phyloP scores from a whole-genome alignment of 768 basidiomycete species.

The Chalciporus pseudorubinellus region DNA sequence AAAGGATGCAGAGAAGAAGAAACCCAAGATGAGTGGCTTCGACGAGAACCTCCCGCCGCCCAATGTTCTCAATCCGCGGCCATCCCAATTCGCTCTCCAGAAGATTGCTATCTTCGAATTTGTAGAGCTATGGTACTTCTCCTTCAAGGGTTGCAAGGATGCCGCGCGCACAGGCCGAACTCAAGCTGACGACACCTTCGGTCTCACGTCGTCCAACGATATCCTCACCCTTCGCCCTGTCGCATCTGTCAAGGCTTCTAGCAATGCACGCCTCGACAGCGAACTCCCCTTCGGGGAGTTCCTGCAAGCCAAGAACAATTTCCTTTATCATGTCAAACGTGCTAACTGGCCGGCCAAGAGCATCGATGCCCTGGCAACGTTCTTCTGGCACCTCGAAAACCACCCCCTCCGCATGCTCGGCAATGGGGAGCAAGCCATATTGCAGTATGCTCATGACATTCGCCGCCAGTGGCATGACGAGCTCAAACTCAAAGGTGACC shows the following conservation, averaged over 20 bases:
- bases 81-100: constrained; percentile 5
- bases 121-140: constrained; percentile 13
- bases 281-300: constrained; percentile 21
- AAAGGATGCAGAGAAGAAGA: not conserved
- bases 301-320: constrained; percentile 12
- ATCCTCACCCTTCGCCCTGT: constrained; percentile 9
- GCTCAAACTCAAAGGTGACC: not conserved
- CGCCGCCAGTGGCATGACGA: constrained; percentile 5
- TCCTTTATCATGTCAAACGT: not conserved
- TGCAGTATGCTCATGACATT: not conserved
- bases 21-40: not conserved
- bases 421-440: too few relatives aligned
- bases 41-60: not conserved
- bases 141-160: not conserved
- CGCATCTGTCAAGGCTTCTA: constrained; percentile 16
- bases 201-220: constrained; percentile 9
- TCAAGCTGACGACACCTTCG: constrained; percentile 6
- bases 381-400: constrained; percentile 11
- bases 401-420: not conserved
- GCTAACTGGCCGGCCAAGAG: not conserved
- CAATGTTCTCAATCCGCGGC: not conserved
- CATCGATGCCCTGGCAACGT: not conserved
- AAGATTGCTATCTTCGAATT: constrained; percentile 2
- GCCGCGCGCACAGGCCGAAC: not conserved
- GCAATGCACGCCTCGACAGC: constrained; percentile 6